phyloP scores from a whole-genome alignment of 164 flowering plant species.

The Malania oleifera region DNA sequence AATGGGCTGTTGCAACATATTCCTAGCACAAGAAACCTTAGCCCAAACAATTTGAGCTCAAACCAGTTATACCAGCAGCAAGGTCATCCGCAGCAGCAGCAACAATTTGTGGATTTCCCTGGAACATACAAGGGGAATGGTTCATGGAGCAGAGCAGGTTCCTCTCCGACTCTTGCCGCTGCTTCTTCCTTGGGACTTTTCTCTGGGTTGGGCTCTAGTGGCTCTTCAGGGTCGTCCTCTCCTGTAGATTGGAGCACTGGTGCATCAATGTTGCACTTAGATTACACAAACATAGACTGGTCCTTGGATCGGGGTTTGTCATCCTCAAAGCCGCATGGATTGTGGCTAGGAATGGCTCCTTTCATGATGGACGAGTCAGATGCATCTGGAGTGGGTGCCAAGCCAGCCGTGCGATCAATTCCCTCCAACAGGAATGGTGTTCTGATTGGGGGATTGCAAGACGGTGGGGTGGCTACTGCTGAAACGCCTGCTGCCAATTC shows the following conservation, averaged over 20 bases:
- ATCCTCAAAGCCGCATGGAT: conserved; percentile 26
- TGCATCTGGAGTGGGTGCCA: too few species aligned
- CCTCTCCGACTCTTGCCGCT: too few species aligned
- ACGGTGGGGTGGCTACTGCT: conserved; percentile 20
- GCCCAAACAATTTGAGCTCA: conserved; percentile 23
- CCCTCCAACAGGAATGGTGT: conserved; percentile 21
- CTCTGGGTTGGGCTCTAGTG: too few species aligned
- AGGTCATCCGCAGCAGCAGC: conserved; percentile 27
- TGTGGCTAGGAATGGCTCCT: conserved; percentile 39
- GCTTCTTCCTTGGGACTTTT: not conserved
- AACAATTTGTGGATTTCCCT: conserved; percentile 24
- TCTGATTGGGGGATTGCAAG: conserved; percentile 34
- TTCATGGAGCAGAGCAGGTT: conserved; percentile 32
- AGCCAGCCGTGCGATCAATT: too few species aligned
- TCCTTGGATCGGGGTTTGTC: conserved; percentile 39
- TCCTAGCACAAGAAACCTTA: conserved; percentile 28
- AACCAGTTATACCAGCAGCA: conserved; percentile 47
- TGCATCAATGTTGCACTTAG: conserved; percentile 45
- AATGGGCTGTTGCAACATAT: conserved; percentile 24
- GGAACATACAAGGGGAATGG: conserved; percentile 19
- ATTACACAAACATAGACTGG: conserved; percentile 78
- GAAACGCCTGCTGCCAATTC: conserved; percentile 34
- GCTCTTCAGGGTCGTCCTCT: conserved; percentile 25
- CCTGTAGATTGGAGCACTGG: conserved; percentile 63
- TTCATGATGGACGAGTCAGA: too few species aligned